These are phyloP conservation scores for Teunomyces aglyptinius DNA, from an alignment of 805 yeast genomes.

Conservation along the genomic window DNA sequence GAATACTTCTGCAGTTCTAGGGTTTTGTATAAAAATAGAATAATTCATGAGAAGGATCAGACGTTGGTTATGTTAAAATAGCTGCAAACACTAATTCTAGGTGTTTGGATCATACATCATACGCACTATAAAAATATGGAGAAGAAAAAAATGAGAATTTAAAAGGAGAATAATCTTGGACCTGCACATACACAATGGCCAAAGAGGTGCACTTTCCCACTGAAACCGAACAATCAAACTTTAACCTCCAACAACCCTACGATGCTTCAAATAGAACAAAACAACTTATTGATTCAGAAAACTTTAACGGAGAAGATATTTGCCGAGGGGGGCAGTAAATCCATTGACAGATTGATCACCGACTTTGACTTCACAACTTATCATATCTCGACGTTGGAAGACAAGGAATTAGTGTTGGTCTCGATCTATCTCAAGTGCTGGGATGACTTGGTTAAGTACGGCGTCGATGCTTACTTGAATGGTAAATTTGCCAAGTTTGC, in stretches of 20 bases:
- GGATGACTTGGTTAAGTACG: slow-evolving; percentile 67
- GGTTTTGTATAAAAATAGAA: neutral
- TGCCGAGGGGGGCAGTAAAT: slow-evolving; percentile 25
- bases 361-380: slow-evolving; percentile 96
- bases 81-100: neutral
- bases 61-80: neutral
- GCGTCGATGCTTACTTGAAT: slow-evolving; percentile 54
- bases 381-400: slow-evolving; percentile 79
- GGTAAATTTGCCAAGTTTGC: slow-evolving; percentile 44
- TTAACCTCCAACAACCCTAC: slow-evolving; percentile 5
- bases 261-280: slow-evolving; percentile 85
- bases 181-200: neutral
- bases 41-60: neutral
- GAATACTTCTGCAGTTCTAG: neutral
- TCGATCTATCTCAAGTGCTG: slow-evolving; percentile 77
- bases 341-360: slow-evolving; percentile 81
- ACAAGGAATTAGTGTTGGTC: slow-evolving; percentile 60
- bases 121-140: no score
- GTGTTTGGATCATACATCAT: neutral
- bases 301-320: slow-evolving; percentile 71
- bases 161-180: neutral
- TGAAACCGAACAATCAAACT: neutral
- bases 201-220: neutral
- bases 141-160: neutral
- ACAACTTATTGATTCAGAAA: slow-evolving; percentile 78